A percentile compares a stretch with the other conserved stretches of the same genome.
Evolutionary conservation across 306 rosid species (phyloP).

Genomic region (Aeschynomene evenia): DNA sequence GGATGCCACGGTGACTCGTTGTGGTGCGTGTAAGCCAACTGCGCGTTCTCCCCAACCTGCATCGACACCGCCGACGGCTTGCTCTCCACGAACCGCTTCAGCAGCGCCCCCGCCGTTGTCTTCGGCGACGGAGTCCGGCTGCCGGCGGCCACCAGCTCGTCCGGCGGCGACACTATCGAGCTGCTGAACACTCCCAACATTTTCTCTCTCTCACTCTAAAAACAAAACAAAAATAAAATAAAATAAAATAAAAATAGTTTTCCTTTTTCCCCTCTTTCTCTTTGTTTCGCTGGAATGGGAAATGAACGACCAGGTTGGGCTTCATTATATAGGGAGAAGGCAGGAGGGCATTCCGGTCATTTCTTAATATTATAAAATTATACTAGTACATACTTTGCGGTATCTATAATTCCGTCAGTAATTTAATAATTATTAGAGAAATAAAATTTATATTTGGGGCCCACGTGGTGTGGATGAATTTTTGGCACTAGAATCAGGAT

Average conservation of each 20-base stretch:
- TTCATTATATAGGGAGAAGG: conserved; percentile 37
- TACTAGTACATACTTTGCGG: too few species aligned
- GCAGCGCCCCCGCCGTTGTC: conserved; percentile 48
- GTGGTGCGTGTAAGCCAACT: conserved; percentile 79
- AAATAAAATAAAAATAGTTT: not conserved
- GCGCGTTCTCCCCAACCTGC: conserved; percentile 71
- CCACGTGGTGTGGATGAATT: not conserved
- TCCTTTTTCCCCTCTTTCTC: not conserved
- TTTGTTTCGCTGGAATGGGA: not conserved
- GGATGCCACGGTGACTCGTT: conserved; percentile 68
- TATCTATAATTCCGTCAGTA: conserved; percentile 28
- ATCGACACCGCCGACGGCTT: conserved; percentile 62
- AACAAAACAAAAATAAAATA: not conserved
- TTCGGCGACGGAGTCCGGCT: conserved; percentile 95
- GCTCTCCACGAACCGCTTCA: conserved; percentile 58
- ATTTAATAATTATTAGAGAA: not conserved
- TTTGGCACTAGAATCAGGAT: conserved; percentile 29
- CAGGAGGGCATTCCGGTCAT: conserved; percentile 39
- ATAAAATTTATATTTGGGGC: conserved; percentile 10
- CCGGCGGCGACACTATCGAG: conserved; percentile 83
- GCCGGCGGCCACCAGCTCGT: conserved; percentile 90
- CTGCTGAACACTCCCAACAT: conserved; percentile 93
- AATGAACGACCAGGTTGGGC: not conserved
- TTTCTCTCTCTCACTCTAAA: conserved; percentile 6
- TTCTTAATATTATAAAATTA: rapidly evolving